phyloP scores from a whole-genome alignment of 2,329 filamentous ascomycete genomes.

The Pseudogymnoascus sp. region DNA sequence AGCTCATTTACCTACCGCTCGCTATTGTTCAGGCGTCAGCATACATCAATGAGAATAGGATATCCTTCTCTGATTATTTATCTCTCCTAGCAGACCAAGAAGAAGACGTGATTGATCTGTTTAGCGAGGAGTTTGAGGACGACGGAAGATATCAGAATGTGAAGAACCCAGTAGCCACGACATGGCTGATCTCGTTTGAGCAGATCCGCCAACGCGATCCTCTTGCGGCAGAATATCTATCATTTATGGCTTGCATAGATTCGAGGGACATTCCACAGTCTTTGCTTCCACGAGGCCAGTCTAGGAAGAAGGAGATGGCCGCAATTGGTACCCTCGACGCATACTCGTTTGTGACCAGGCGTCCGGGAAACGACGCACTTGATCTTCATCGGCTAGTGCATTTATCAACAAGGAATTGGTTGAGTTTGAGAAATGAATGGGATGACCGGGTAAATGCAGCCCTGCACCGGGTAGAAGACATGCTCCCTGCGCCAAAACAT shows the following conservation, averaged over 20 bases:
- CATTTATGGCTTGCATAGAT: conserved; percentile 33
- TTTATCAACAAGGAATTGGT: conserved; percentile 7
- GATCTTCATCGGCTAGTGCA: conserved; percentile 14
- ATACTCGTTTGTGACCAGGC: conserved; percentile 17
- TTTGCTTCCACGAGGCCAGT: conserved; percentile 23
- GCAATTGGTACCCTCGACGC: conserved; percentile 16
- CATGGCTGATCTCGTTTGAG: conserved; percentile 35
- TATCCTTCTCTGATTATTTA: conserved; percentile 28
- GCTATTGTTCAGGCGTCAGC: conserved; percentile 34
- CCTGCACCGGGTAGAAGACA: background rate
- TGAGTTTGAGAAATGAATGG: background rate
- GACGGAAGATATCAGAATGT: conserved; percentile 24
- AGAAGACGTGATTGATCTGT: conserved; percentile 25
- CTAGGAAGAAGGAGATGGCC: conserved; percentile 9
- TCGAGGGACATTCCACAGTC: conserved; percentile 31
- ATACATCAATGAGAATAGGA: conserved; percentile 30
- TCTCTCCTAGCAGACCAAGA: conserved; percentile 26
- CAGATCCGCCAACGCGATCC: conserved; percentile 25
- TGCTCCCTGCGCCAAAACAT: conserved; percentile 13
- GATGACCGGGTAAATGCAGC: background rate
- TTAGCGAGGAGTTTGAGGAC: conserved; percentile 30
- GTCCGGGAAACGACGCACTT: conserved; percentile 8
- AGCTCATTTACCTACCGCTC: conserved; percentile 33
- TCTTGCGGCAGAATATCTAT: conserved; percentile 30
- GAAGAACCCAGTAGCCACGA: conserved; percentile 12